Percentiles rank a stretch among this genome's conserved stretches.
phyloP scores from a whole-genome alignment of 805 yeast genomes.

The Metschnikowia baotianmanensis region DNA sequence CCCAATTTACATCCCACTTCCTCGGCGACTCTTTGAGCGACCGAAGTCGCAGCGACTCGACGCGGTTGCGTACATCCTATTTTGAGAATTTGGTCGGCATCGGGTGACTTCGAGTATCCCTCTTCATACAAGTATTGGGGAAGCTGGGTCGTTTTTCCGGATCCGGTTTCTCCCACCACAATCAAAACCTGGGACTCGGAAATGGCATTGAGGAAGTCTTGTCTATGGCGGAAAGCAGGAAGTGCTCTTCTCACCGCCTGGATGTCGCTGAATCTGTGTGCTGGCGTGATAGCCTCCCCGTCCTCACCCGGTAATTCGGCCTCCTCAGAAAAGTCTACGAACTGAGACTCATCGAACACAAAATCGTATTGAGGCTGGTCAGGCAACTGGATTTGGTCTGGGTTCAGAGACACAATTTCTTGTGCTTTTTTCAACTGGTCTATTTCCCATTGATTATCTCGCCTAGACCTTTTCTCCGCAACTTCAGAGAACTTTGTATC shows the following conservation, averaged over 20 bases:
- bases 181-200: slow-evolving; percentile 63
- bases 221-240: slow-evolving; percentile 70
- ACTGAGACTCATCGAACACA: slow-evolving; percentile 69
- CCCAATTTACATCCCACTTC: slow-evolving; percentile 86
- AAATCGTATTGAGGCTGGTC: slow-evolving; percentile 58
- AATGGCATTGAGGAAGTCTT: slow-evolving; percentile 59
- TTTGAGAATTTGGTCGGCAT: slow-evolving; percentile 23
- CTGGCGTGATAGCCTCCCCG: slow-evolving; percentile 21
- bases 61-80: slow-evolving; percentile 94
- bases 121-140: slow-evolving; percentile 86
- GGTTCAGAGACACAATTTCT: slow-evolving; percentile 21
- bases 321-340: slow-evolving; percentile 53
- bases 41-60: slow-evolving; percentile 91
- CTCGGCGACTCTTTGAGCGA: slow-evolving; percentile 87
- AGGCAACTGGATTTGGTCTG: slow-evolving; percentile 42
- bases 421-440: slow-evolving; percentile 48
- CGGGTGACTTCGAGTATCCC: slow-evolving; percentile 57
- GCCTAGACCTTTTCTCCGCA: slow-evolving; percentile 20
- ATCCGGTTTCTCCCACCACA: slow-evolving; percentile 86
- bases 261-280: slow-evolving; percentile 23
- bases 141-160: slow-evolving; percentile 92
- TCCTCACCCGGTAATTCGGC: slow-evolving; percentile 25
- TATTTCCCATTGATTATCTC: slow-evolving; percentile 48
- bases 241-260: slow-evolving; percentile 59
- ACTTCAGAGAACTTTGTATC: slow-evolving; percentile 13